A percentile compares a stretch with the other conserved stretches of the same genome.
Conservation (phyloP, 768 basidiomycete genomes). For the Collybia sp. region DNA sequence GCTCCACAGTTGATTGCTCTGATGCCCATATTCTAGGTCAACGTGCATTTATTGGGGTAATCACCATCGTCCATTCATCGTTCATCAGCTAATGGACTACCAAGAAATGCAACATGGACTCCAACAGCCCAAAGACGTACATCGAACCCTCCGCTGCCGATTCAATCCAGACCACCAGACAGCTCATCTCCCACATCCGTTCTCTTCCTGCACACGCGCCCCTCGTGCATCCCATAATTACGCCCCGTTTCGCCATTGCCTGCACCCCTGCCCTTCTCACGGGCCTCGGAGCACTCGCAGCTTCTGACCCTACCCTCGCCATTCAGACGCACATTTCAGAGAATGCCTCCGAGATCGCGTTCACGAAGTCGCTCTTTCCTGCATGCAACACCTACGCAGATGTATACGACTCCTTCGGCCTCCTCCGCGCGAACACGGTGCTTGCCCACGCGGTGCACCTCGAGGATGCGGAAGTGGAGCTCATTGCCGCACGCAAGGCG, state of each 20-base stretch:
- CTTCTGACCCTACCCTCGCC: constrained; percentile 51
- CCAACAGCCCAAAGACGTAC: constrained; percentile 64
- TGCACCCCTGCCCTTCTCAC: constrained; percentile 70
- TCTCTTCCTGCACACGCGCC: constrained; percentile 36
- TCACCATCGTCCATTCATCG: constrained; percentile 16
- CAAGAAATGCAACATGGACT: constrained; percentile 90
- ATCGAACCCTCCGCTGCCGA: constrained; percentile 52
- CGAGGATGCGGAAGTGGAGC: constrained; percentile 61
- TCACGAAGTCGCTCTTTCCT: constrained; percentile 66
- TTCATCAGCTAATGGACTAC: not conserved
- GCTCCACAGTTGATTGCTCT: not conserved
- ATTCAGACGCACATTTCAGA: constrained; percentile 96
- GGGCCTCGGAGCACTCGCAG: constrained; percentile 57
- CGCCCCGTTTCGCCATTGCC: constrained; percentile 94
- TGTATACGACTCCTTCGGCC: constrained; percentile 75
- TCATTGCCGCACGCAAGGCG: constrained; percentile 60
- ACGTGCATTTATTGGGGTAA: constrained; percentile 80
- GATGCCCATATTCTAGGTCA: constrained; percentile 44
- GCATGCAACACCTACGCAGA: constrained; percentile 61
- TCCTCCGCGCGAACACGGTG: constrained; percentile 77
- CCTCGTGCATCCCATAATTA: constrained; percentile 86
- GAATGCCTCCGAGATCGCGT: constrained; percentile 67
- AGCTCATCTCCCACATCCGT: constrained; percentile 68
- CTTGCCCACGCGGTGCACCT: constrained; percentile 87
- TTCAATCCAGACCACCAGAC: constrained; percentile 59